Evolutionary conservation across 352 stramenopile species (phyloP), one percentile per base, ranked within the genome.

Genomic region (Globisporangium camurandrum): DNA sequence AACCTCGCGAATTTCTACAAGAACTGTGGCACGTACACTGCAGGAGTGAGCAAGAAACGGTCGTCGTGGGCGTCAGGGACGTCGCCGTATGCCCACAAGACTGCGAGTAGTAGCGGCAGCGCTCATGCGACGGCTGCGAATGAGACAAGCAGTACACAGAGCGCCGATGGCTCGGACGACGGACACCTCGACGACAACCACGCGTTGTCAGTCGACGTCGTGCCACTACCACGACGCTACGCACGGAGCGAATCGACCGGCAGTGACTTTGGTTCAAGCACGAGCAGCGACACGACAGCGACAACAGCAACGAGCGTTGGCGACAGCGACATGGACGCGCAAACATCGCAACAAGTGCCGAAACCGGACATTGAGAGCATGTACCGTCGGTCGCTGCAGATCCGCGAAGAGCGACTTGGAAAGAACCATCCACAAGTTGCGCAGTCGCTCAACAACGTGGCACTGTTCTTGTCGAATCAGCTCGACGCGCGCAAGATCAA

Each of bases 1-100:
- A 92, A 89, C 41, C 59, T 92, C 17, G 81, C 75, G 31, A 92
- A 92, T 44, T 92, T 92, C 46, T 92, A 92, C 65, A 86, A 86
- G 48, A 80, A 86, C 51, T 89, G 58, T 20, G 61, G 61, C 11
- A 30, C 65, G 30, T 53, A 59, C 22, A 53, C 49, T n/a, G 3
- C 17, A 34, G 30, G 9, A 34, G 3, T 34, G 30, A 27, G 48
- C 36, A 68, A 66, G 26, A 57, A 57, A 34, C 50, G 46, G 17
- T 2, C 23, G 10, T 43, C 46, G 10, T 30, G 48, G 30, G 9
- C 30, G 30, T 12, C 14, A 8, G 30, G 8, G n/a, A n/a, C n/a
- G n/a, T n/a, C n/a, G n/a, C n/a, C n/a, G n/a, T n/a, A n/a, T n/a
- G n/a, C n/a, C n/a, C n/a, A n/a, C n/a, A n/a, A n/a, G n/a, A n/a